These are phyloP conservation scores for Colletotrichum tabaci DNA, from an alignment of 2,329 filamentous ascomycete genomes.

Conservation along the genomic window DNA sequence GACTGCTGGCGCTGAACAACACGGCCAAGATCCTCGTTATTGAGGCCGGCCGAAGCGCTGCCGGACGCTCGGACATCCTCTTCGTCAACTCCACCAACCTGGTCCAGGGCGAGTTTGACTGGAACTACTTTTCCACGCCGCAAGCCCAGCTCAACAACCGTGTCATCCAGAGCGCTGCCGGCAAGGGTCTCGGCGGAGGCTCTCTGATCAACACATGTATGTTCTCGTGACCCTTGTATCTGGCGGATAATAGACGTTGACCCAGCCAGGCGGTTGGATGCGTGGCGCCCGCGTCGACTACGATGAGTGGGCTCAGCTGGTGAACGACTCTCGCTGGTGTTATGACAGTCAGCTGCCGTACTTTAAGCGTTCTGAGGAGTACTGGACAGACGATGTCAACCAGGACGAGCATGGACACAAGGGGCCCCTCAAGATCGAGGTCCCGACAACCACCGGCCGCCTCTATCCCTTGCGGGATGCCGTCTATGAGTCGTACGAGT, in stretches of 20 bases:
- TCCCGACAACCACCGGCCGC: slow-evolving; percentile 51
- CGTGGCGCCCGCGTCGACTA: slow-evolving; percentile 61
- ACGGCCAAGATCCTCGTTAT: slow-evolving; percentile 54
- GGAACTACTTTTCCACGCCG: slow-evolving; percentile 53
- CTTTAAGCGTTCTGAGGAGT: slow-evolving; percentile 57
- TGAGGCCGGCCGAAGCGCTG: slow-evolving; percentile 55
- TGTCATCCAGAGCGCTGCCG: slow-evolving; percentile 47
- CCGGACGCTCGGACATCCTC: slow-evolving; percentile 46
- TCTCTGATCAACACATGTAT: slow-evolving; percentile 57
- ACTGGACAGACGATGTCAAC: slow-evolving; percentile 48
- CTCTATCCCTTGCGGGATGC: slow-evolving; percentile 56
- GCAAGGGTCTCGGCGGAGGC: slow-evolving; percentile 59
- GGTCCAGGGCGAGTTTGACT: slow-evolving; percentile 53
- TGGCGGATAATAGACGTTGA: neutral
- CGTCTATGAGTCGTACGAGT: slow-evolving; percentile 56
- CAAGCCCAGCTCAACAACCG: slow-evolving; percentile 47
- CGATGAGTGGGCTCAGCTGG: slow-evolving; percentile 57
- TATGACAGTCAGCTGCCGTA: slow-evolving; percentile 63
- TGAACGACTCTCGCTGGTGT: slow-evolving; percentile 59
- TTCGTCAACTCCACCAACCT: slow-evolving; percentile 49
- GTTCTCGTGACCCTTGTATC: neutral
- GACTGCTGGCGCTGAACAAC: slow-evolving; percentile 47
- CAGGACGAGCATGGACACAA: slow-evolving; percentile 56
- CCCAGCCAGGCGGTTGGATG: slow-evolving; percentile 54
- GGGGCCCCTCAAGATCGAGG: slow-evolving; percentile 53